Evolutionary conservation across 768 basidiomycete genomes (phyloP).

Genomic region (Tulasnella sp.): DNA sequence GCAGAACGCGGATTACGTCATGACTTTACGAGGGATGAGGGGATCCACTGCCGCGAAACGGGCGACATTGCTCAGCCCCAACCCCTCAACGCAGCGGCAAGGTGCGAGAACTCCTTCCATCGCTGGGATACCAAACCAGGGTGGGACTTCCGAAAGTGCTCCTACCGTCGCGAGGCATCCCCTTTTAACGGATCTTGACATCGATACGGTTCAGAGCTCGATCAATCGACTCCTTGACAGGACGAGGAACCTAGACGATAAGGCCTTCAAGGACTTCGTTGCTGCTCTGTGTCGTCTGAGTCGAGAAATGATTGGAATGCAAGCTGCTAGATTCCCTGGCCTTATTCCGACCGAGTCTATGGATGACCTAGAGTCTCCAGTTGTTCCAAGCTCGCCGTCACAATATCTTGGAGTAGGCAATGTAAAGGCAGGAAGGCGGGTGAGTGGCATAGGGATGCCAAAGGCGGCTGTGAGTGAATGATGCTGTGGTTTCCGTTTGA

Average conservation of each 20-base stretch:
- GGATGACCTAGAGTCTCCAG: conserved; percentile 12
- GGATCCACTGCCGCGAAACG: conserved; percentile 16
- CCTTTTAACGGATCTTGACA: conserved; percentile 59
- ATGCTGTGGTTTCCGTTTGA: neutral
- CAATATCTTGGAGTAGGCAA: neutral
- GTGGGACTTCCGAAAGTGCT: neutral
- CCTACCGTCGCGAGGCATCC: conserved; percentile 37
- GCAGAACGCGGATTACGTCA: conserved; percentile 90
- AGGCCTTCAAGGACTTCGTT: conserved; percentile 69
- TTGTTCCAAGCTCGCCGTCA: neutral
- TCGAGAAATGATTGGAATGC: conserved; percentile 88
- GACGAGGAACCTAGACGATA: conserved; percentile 72
- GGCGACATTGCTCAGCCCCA: conserved; percentile 11
- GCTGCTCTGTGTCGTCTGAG: conserved; percentile 77
- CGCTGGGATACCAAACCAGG: neutral
- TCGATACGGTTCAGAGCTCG: conserved; percentile 57
- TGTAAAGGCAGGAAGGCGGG: conserved; percentile 45
- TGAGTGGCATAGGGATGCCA: conserved; percentile 82
- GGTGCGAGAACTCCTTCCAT: conserved; percentile 13
- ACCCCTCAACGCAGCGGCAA: conserved; percentile 3
- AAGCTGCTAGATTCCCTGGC: conserved; percentile 28
- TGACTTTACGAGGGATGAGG: conserved; percentile 47
- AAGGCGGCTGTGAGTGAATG: conserved; percentile 52
- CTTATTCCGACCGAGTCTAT: neutral
- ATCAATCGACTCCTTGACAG: conserved; percentile 83